Base-by-base conservation (phyloP, 2,329 filamentous ascomycete genomes). In the Drechslerella coelobrocha region DNA sequence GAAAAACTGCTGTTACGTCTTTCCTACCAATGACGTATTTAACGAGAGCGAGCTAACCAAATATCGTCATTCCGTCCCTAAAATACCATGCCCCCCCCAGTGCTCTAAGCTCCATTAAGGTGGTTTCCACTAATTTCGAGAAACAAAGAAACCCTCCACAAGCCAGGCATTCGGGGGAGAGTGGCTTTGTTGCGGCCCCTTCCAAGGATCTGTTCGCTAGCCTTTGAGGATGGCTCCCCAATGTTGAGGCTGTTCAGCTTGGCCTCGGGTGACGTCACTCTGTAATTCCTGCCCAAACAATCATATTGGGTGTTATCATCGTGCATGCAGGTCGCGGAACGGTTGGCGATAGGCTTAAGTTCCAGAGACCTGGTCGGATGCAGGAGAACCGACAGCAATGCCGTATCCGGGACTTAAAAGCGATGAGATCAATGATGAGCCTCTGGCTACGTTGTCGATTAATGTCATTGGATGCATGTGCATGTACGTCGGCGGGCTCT, bases 31-130 rank as follows among this genome's bases (percentile, higher is more conserved):
- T 71, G 66, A 71, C 66, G 66, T 71, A 71, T 29, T 19, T 34
- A 37, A 31, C 37, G 23, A 57, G 27, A 27, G 27, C 31, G 52
- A 54, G 66, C 66, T 71, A 71, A 60, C 66, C 53, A 55, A 7
- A 71, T 71, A 71, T 71, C 66, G 66, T 71, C 66, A 71, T 71
- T 48, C 52, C 39, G 52, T 52, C 66, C 43, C 39, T 57, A 59
- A 62, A 71, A 60, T 63, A 59, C 53, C 41, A 39, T 47, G n/a
- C n/a, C n/a, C n/a, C 50, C 47, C 24, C 37, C 5, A 50, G 17
- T 8, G 34, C 14, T n/a, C 9, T n/a, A 55, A 17, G 21, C 31
- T 27, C 41, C 23, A 48, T 24, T 39, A 53, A 21, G 53, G 37
- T 59, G 52, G 41, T 65, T 69, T 62, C 57, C 45, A 62, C 48